phyloP scores from a whole-genome alignment of 1,284 basidiomycete species.

The Chiua sp. region DNA sequence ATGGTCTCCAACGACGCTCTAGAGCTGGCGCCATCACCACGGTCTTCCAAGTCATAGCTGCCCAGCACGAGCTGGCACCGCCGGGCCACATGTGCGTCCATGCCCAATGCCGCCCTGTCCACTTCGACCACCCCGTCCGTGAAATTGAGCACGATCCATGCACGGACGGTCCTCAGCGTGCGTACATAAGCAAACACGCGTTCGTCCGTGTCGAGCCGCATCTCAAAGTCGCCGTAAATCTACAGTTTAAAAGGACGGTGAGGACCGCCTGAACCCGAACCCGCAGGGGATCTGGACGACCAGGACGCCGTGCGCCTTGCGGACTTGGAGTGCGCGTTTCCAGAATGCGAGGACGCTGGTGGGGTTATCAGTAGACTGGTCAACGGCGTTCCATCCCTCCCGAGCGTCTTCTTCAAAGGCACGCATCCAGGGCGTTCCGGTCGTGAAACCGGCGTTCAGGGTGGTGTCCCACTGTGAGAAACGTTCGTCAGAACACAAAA shows the following conservation, averaged over 20 bases:
- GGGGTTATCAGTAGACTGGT: constrained; percentile 17
- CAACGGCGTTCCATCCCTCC: constrained; percentile 61
- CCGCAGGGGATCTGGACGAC: no score
- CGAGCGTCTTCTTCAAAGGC: constrained; percentile 68
- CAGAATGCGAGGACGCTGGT: constrained; percentile 65
- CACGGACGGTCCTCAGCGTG: constrained; percentile 40
- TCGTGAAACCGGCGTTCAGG: constrained; percentile 67
- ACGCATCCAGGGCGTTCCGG: constrained; percentile 76
- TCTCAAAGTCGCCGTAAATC: constrained; percentile 63
- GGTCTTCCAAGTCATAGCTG: constrained; percentile 36
- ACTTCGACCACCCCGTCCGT: constrained; percentile 39
- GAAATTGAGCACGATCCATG: constrained; percentile 61
- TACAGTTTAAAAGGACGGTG: no score
- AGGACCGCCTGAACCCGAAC: no score
- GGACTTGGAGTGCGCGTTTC: constrained; percentile 54
- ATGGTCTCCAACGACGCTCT: neutral
- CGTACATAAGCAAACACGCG: constrained; percentile 65
- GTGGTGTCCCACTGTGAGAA: constrained; percentile 61
- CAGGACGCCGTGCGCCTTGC: constrained; percentile 57
- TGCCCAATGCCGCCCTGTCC: constrained; percentile 5
- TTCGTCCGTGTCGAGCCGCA: constrained; percentile 51
- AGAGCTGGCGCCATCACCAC: neutral
- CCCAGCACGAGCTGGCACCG: constrained; percentile 32
- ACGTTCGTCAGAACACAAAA: neutral
- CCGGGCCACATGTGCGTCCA: neutral